phyloP scores from a whole-genome alignment of 352 stramenopile genomes.

The Pythium coloratum region DNA sequence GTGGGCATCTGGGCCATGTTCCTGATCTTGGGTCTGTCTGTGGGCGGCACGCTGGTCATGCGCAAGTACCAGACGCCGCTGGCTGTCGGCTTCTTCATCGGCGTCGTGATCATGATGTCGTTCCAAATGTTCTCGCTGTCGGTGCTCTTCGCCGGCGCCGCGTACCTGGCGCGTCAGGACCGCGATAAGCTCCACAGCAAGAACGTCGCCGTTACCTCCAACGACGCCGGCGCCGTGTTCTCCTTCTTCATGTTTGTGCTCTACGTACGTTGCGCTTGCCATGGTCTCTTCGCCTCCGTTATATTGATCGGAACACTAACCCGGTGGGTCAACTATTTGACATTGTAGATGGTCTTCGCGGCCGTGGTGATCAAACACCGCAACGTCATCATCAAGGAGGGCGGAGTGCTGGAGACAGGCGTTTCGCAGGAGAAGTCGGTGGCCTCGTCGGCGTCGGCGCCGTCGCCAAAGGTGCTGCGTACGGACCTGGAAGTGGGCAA shows the following conservation, averaged over 20 bases:
- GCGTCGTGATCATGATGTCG: slow-evolving; percentile 90
- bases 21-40: slow-evolving; percentile 73
- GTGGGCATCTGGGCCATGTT: slow-evolving; percentile 85
- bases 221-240: slow-evolving; percentile 76
- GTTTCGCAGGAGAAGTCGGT: slow-evolving; percentile 54
- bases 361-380: slow-evolving; percentile 74
- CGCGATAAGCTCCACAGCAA: slow-evolving; percentile 46
- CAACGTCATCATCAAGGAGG: slow-evolving; percentile 84
- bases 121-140: slow-evolving; percentile 86
- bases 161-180: slow-evolving; percentile 71
- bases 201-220: slow-evolving; percentile 70
- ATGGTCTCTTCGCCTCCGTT: neutral
- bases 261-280: slow-evolving; percentile 59
- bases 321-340: neutral
- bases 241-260: slow-evolving; percentile 88
- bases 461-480: slow-evolving; percentile 66
- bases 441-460: slow-evolving; percentile 30
- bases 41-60: slow-evolving; percentile 89
- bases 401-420: slow-evolving; percentile 42
- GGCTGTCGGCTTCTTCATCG: slow-evolving; percentile 89
- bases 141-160: slow-evolving; percentile 71
- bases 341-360: slow-evolving; percentile 51
- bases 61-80: slow-evolving; percentile 86
- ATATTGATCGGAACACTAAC: neutral
- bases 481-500: slow-evolving; percentile 63